Evolutionary conservation across 139 green algal species (phyloP), one percentile per base, ranked within the genome.

Genomic region (Chlamydomonas sphaeroides): DNA sequence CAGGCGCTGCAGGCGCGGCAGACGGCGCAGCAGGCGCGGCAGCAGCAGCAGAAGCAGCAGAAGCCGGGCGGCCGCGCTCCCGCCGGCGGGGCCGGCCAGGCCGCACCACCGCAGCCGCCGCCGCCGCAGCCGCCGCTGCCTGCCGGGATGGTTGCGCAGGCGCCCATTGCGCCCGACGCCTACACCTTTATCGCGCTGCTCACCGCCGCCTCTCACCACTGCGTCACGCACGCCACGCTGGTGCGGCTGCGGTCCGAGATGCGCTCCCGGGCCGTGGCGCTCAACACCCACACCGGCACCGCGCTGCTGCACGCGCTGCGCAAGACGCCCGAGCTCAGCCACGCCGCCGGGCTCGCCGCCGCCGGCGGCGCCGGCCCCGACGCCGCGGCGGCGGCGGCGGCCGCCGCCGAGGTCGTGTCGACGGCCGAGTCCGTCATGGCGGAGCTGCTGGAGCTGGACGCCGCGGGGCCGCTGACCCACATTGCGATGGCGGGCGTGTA

Each of bases 151-250:
- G 39, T 79, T 3, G 62, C 61, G 38, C 80, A 78, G 17, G 36
- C 56, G 33, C 79, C 62, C 0, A 56, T 92, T 32, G 0, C 2
- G 6, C 86, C 89, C 11, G 89, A 92, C 74, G 41, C 45, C 18
- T 92, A 89, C 80, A 89, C 86, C 30, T 92, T 86, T 80, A 87
- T 82, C 42, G 80, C 86, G 3, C 63, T 92, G 69, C 67, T 92
- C 28, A 88, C 86, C 15, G 70, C 69, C 30, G 67, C 83, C 30
- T 68, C 76, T 5, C 68, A 80, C 17, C 35, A 68, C n/a, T n/a
- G n/a, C n/a, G n/a, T n/a, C n/a, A n/a, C n/a, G n/a, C n/a, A n/a
- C n/a, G 28, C 67, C 7, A 74, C 69, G 25, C 80, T 92, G 61
- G 79, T 86, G 25, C n/a, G 63, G 10, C 35, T 92, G 15, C 69